Base-by-base conservation (phyloP, 495 filamentous ascomycete genomes). In the Aspergillus haitiensis region DNA sequence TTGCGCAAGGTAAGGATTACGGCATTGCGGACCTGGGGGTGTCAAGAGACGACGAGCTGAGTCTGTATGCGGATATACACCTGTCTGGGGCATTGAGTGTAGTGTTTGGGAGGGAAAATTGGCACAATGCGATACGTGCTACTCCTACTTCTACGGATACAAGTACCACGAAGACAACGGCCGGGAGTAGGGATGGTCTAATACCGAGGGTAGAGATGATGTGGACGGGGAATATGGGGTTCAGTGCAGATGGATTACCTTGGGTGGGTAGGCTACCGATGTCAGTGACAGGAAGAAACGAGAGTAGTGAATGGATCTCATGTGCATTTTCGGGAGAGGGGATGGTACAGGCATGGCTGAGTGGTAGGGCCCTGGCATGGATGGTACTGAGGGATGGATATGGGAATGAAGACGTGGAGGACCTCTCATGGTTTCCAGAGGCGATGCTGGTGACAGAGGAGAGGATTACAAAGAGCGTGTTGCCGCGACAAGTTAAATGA, bases 171-270 rank as follows among this genome's bases (percentile, higher is more conserved):
- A 27, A 27, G 21, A 1, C 21, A 27, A 27, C 21, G 21, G 21
- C 21, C 3, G 21, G 21, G 21, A 27, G 3, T 27, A 27, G 3
- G 21, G 21, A 27, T 27, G 3, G 21, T 27, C 21, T 27, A 27
- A 27, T 27, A 27, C 21, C 21, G 21, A 27, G 72, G 9, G 82
- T 88, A 0, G 78, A 78, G 37, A 76, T 78, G 59, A 81, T 90
- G 67, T 96, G 91, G 91, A 88, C 86, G 0, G 91, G 91, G 0
- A 88, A 90, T 56, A 94, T 93, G 91, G 90, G 86, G 0, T 93
- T 87, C 68, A 85, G 78, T 33, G 72, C 85, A 0, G 91, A 94
- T 66, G 75, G 80, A 0, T 71, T 82, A 18, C 88, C 91, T 0
- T 92, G 86, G 84, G 87, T 93, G 80, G 85, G 88, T 89, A 15